Conservation (phyloP, 768 basidiomycete genomes). For the Termitomyces sp. region DNA sequence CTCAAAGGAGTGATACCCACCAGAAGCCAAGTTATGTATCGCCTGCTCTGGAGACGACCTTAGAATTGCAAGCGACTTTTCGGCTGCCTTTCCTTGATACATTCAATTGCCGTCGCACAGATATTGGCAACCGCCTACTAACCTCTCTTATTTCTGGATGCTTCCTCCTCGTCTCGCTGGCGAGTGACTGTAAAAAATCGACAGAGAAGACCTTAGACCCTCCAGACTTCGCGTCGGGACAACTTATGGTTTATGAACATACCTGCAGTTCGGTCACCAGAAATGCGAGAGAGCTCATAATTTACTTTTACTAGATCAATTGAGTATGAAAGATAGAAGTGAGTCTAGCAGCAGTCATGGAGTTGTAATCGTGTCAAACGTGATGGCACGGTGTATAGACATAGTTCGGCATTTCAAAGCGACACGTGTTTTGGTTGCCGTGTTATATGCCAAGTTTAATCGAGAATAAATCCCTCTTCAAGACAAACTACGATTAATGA, state of each 20-base stretch:
- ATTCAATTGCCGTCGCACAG: slow-evolving; percentile 12
- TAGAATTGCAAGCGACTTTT: slow-evolving; percentile 79
- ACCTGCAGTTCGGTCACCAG: slow-evolving; percentile 14
- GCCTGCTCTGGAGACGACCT: slow-evolving; percentile 81
- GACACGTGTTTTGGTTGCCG: background rate
- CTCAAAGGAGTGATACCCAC: slow-evolving; percentile 34
- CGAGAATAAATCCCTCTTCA: too few relatives aligned
- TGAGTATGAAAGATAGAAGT: background rate
- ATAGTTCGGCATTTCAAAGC: background rate
- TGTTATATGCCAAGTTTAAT: too few relatives aligned
- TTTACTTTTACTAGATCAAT: background rate
- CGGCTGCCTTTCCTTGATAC: slow-evolving; percentile 57
- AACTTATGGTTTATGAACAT: background rate
- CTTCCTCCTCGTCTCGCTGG: slow-evolving; percentile 83
- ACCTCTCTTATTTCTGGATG: slow-evolving; percentile 95
- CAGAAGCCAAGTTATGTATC: slow-evolving; percentile 64
- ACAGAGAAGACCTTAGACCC: background rate
- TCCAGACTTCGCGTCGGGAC: background rate
- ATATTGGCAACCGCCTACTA: slow-evolving; percentile 16
- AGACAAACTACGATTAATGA: too few relatives aligned
- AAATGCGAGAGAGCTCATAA: slow-evolving; percentile 19
- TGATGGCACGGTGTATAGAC: background rate
- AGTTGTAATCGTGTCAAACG: background rate
- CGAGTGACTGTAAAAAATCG: slow-evolving; percentile 52
- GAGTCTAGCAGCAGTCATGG: background rate